Evolutionary conservation across 176 grass and related monocot genomes (phyloP), one percentile per base, ranked within the genome.

Genomic region (Melocanna baccifera): DNA sequence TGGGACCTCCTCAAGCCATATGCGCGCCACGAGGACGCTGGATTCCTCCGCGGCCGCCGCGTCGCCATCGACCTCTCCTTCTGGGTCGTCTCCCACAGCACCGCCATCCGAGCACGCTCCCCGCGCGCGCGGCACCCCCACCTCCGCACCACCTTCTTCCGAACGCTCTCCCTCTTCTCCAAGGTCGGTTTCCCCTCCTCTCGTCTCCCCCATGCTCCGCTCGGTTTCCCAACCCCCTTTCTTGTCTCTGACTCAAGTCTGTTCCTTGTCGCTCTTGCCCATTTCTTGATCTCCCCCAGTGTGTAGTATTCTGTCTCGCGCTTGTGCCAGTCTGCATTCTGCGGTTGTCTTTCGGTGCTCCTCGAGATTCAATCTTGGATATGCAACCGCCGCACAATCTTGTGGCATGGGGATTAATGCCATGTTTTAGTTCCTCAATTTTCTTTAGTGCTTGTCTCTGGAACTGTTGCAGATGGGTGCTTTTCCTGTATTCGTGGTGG

Each of bases 11-110:
- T 98, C 15, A 92, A 89, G 75, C 96, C 91, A 61, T 93, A 87
- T 76, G 91, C 85, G 32, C 81, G 80, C 53, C 75, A 87, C 34
- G 93, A 98, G 51, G 91, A 73, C 8, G 85, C 89, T 48, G 93
- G 89, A 14, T 89, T 77, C 88, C 93, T 98, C 58, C 93, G 89
- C 51, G 87, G 91, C 76, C 90, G 94, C 80, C 93, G 91, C 69
- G 93, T 98, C 56, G 96, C 96, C 79, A 87, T 95, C 50, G 96
- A 98, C 76, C 96, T 98, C 68, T 94, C 96, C 80, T 98, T 92
- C 85, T 98, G 92, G 96, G 56, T 98, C 76, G 87, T 98, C 63
- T 92, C 92, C 73, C 96, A 98, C 68, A 94, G 91, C 67, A 83
- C 91, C 55, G 93, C 91, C 85, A 83, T 93, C 63, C 89, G 80